Evolutionary conservation across 257 asterid species (phyloP).

Genomic region (Salvia hispanica): DNA sequence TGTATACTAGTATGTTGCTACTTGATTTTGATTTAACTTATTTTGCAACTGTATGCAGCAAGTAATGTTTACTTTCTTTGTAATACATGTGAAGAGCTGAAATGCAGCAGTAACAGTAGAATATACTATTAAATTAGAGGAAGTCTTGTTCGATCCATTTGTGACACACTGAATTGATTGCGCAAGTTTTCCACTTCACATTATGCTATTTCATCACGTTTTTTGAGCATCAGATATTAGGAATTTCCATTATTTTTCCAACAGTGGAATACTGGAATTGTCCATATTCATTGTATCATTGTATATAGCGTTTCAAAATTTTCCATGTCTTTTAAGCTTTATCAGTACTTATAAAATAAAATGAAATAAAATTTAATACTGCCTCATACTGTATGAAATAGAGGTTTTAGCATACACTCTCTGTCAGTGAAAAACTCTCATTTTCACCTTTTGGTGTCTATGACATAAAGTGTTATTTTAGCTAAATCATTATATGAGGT

Average conservation of each 20-base stretch:
- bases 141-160: constrained; percentile 6
- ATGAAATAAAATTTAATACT: too few relatives aligned
- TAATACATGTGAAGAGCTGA: constrained; percentile 10
- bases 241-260: too few relatives aligned
- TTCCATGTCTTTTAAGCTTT: not conserved
- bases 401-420: too few relatives aligned
- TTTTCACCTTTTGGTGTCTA: too few relatives aligned
- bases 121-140: too few relatives aligned
- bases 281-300: not conserved
- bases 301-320: not conserved
- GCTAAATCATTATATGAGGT: too few relatives aligned
- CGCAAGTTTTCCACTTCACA: too few relatives aligned
- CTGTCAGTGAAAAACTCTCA: too few relatives aligned
- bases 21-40: not conserved
- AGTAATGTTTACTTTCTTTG: not conserved
- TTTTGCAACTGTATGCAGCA: not conserved
- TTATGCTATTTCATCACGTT: too few relatives aligned
- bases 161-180: not conserved
- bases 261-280: too few relatives aligned
- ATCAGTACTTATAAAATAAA: not conserved
- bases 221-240: not conserved
- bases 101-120: constrained; percentile 1
- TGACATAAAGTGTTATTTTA: too few relatives aligned
- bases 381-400: too few relatives aligned
- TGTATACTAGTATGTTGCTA: not conserved